Percentiles rank a stretch among this genome's conserved stretches.
Conservation (phyloP, 176 grass and related monocot genomes). For the Oryza brachyantha region DNA sequence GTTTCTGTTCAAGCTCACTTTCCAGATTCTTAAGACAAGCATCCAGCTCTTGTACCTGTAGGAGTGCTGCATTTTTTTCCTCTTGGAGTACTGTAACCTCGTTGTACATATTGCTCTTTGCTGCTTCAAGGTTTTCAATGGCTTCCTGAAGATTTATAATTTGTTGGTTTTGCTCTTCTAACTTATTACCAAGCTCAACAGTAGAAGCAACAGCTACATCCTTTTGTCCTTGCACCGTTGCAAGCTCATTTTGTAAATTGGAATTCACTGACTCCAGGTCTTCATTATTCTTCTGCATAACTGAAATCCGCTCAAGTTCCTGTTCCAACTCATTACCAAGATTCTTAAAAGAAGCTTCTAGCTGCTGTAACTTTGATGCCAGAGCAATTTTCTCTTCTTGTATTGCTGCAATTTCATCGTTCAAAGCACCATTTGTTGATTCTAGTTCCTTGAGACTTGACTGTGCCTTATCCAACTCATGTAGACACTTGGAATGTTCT, state of each 20-base stretch:
- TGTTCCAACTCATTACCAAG: constrained; percentile 42
- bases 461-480: constrained; percentile 44
- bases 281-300: constrained; percentile 34
- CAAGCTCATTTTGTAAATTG: constrained; percentile 36
- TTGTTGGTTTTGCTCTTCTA: constrained; percentile 45
- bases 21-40: constrained; percentile 31
- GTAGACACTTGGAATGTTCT: constrained; percentile 38
- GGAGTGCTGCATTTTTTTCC: constrained; percentile 36
- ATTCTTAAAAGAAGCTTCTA: constrained; percentile 46
- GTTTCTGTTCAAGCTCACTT: constrained; percentile 37
- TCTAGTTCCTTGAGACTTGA: constrained; percentile 29
- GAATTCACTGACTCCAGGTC: constrained; percentile 33
- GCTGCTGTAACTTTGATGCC: constrained; percentile 7
- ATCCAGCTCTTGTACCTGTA: constrained; percentile 37
- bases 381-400: constrained; percentile 20
- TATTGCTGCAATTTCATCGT: constrained; percentile 31
- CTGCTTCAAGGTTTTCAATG: constrained; percentile 25
- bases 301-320: constrained; percentile 35
- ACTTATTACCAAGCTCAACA: constrained; percentile 39
- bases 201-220: constrained; percentile 34
- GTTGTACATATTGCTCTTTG: constrained; percentile 38
- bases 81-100: constrained; percentile 25
- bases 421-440: constrained; percentile 37
- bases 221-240: constrained; percentile 31
- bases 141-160: constrained; percentile 45